A percentile compares a stretch with the other conserved stretches of the same genome.
Evolutionary conservation across 106 monocot species (phyloP).

Genomic region (Allium cepa): DNA sequence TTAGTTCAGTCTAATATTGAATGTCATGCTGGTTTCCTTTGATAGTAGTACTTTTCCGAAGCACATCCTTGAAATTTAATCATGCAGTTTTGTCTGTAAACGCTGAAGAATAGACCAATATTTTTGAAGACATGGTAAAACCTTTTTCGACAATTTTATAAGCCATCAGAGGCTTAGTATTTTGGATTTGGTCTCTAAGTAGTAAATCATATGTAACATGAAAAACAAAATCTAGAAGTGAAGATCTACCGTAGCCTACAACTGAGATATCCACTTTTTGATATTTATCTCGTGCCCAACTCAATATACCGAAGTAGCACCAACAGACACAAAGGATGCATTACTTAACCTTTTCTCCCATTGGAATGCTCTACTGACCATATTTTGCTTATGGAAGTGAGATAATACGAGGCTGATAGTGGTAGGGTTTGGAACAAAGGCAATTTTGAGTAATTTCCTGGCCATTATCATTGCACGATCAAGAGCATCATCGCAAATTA

Average conservation of each 20-base stretch:
- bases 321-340: slow-evolving; percentile 46
- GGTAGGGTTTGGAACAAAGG: slow-evolving; percentile 56
- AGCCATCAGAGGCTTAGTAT: slow-evolving; percentile 15
- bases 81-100: too few species aligned
- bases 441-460: slow-evolving; percentile 71
- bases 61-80: too few species aligned
- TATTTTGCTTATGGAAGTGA: slow-evolving; percentile 75
- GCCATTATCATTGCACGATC: slow-evolving; percentile 66
- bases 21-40: too few species aligned
- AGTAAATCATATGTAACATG: slow-evolving; percentile 39
- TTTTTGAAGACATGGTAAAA: not conserved
- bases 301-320: slow-evolving; percentile 55
- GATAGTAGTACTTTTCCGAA: too few species aligned
- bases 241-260: slow-evolving; percentile 15
- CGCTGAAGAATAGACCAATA: not conserved
- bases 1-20: too few species aligned
- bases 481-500: slow-evolving; percentile 56
- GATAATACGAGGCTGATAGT: slow-evolving; percentile 75
- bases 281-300: slow-evolving; percentile 33
- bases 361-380: slow-evolving; percentile 43
- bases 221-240: slow-evolving; percentile 71
- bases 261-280: slow-evolving; percentile 2
- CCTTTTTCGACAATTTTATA: slow-evolving; percentile 10
- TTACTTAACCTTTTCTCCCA: slow-evolving; percentile 73
- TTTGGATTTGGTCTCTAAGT: slow-evolving; percentile 9